Evolutionary conservation across 2,329 filamentous ascomycete species (phyloP).

Genomic region (Alternaria atra): DNA sequence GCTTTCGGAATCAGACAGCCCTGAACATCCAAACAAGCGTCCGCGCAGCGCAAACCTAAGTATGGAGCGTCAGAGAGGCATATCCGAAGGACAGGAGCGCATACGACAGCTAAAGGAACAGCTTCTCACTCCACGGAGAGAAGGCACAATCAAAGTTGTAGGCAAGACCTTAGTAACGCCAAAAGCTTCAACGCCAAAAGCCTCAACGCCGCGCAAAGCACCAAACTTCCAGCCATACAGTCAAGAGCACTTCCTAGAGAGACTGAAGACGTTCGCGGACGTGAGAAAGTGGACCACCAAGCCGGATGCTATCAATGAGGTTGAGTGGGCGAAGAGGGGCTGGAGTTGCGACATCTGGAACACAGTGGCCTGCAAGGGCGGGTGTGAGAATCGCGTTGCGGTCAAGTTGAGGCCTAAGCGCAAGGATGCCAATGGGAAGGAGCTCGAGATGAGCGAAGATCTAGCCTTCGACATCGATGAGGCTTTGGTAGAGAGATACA

Average conservation of each 20-base stretch:
- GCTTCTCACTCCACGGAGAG: constrained; percentile 39
- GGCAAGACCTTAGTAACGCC: constrained; percentile 37
- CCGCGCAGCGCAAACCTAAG: constrained; percentile 42
- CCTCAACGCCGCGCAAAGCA: constrained; percentile 43
- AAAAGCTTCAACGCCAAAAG: constrained; percentile 32
- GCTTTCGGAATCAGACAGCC: constrained; percentile 29
- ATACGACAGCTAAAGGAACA: constrained; percentile 45
- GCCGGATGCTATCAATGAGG: constrained; percentile 82
- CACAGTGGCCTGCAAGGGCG: constrained; percentile 79
- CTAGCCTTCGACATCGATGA: constrained; percentile 60
- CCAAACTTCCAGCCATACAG: constrained; percentile 88
- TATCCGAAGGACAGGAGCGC: constrained; percentile 42
- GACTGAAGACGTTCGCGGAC: constrained; percentile 88
- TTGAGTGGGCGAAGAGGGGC: constrained; percentile 92
- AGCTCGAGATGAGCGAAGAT: constrained; percentile 63
- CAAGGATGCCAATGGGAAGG: constrained; percentile 52
- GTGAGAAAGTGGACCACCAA: constrained; percentile 95
- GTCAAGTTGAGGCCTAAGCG: constrained; percentile 73
- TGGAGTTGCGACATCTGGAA: constrained; percentile 81
- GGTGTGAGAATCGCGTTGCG: constrained; percentile 84
- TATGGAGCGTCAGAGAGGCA: constrained; percentile 38
- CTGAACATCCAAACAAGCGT: constrained; percentile 48
- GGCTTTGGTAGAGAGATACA: constrained; percentile 79
- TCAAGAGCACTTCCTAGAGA: constrained; percentile 79
- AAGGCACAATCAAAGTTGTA: constrained; percentile 43